Evolutionary conservation across 2,329 filamentous ascomycete species (phyloP).

Genomic region (Byssochlamys sp.): DNA sequence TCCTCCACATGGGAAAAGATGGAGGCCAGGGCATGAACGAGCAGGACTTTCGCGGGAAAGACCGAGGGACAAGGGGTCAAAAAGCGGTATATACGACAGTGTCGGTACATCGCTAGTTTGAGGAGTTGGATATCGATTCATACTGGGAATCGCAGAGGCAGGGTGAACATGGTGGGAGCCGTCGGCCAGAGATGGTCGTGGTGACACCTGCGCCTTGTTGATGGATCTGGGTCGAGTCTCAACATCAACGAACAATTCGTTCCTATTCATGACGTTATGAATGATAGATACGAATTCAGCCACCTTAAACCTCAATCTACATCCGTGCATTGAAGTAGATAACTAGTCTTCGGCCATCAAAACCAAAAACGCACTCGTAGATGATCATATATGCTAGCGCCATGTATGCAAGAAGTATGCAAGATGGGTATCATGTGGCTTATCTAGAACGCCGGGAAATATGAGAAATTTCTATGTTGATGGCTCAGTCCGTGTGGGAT

Average conservation of each 20-base stretch:
- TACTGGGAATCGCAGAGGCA: background rate
- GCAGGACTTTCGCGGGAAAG: background rate
- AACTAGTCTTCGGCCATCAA: slow-evolving; percentile 4
- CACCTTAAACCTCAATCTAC: slow-evolving; percentile 6
- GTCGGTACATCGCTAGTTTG: background rate
- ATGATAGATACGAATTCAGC: slow-evolving; percentile 21
- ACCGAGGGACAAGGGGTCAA: background rate
- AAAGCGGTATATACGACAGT: background rate
- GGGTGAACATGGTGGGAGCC: background rate
- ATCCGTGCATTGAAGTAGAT: background rate
- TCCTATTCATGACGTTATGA: slow-evolving; percentile 24
- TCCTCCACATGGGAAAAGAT: background rate
- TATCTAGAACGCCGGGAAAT: background rate
- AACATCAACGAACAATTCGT: background rate
- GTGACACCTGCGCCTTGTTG: background rate
- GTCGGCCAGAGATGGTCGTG: background rate
- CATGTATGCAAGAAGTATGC: background rate
- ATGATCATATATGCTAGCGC: background rate
- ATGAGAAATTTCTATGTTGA: background rate
- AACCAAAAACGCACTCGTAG: background rate
- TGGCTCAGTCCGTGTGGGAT: slow-evolving; percentile 1
- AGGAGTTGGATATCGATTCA: background rate
- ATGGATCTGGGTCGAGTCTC: background rate
- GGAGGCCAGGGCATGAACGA: background rate
- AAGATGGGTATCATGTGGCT: background rate